These are phyloP conservation scores for Oryza officinalis DNA, from an alignment of 176 grass and related monocot genomes.

Conservation along the genomic window DNA sequence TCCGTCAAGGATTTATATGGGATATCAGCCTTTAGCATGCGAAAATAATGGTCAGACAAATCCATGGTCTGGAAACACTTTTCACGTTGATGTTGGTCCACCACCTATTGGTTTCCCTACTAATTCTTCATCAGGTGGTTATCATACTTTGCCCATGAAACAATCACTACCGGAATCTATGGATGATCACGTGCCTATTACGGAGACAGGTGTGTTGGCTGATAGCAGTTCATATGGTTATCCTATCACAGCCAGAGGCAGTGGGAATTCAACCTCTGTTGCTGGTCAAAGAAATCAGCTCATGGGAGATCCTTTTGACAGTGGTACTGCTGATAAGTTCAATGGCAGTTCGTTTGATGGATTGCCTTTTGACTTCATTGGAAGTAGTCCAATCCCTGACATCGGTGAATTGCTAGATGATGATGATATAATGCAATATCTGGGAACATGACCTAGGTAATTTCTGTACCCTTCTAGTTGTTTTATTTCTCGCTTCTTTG, in stretches of 20 bases:
- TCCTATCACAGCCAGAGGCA: constrained; percentile 12
- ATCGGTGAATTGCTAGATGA: constrained; percentile 77
- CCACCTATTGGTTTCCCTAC: constrained; percentile 38
- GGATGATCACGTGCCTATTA: constrained; percentile 33
- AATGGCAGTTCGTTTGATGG: constrained; percentile 56
- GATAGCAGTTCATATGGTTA: constrained; percentile 47
- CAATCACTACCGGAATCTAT: constrained; percentile 36
- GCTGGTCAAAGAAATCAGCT: constrained; percentile 25
- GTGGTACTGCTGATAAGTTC: constrained; percentile 54
- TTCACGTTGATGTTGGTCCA: constrained; percentile 27
- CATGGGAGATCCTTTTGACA: constrained; percentile 50
- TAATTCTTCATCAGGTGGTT: constrained; percentile 38
- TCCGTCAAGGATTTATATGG: constrained; percentile 53
- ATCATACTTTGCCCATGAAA: constrained; percentile 29
- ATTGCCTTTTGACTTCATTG: constrained; percentile 64
- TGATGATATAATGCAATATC: constrained; percentile 81
- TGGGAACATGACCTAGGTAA: constrained; percentile 70
- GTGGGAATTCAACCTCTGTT: constrained; percentile 36
- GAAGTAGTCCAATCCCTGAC: constrained; percentile 53
- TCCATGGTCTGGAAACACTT: constrained; percentile 44
- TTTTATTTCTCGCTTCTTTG: constrained; percentile 14
- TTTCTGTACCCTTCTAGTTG: constrained; percentile 8
- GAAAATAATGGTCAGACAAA: constrained; percentile 42
- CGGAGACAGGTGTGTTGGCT: constrained; percentile 22
- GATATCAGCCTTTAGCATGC: constrained; percentile 39